Conservation (phyloP, 2,329 filamentous ascomycete genomes). For the Curvularia eragrostidis region DNA sequence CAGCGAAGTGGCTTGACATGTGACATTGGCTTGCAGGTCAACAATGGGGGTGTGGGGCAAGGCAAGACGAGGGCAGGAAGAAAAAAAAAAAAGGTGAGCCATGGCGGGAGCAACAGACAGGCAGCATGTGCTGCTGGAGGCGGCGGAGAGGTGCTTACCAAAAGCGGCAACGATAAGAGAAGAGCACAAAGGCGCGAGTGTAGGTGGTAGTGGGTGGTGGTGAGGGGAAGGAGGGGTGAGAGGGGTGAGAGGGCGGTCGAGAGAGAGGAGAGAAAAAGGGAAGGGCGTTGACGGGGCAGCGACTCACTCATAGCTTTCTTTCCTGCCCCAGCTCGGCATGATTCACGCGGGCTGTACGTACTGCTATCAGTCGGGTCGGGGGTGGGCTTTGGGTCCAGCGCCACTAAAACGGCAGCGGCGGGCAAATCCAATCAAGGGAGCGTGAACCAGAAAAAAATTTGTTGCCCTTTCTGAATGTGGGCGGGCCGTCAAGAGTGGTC, state of each 20-base stretch:
- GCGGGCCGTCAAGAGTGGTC: slow-evolving; percentile 20
- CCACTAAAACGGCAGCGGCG: slow-evolving; percentile 10
- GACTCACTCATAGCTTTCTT: slow-evolving; percentile 51
- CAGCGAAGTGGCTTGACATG: slow-evolving; percentile 9
- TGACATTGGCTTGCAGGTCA: slow-evolving; percentile 1
- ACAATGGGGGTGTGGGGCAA: slow-evolving; percentile 2
- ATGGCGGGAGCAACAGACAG: not conserved
- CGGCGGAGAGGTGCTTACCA: slow-evolving; percentile 14
- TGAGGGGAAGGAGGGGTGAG: slow-evolving; percentile 14
- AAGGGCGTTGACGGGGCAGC: slow-evolving; percentile 16
- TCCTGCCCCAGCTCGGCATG: slow-evolving; percentile 51
- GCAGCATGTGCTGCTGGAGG: too few relatives aligned
- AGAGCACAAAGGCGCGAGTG: not conserved
- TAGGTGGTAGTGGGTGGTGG: slow-evolving; percentile 12
- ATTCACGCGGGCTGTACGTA: slow-evolving; percentile 21
- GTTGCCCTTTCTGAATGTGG: slow-evolving; percentile 22
- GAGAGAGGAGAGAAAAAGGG: slow-evolving; percentile 15
- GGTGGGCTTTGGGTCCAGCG: slow-evolving; percentile 7
- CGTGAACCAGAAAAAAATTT: slow-evolving; percentile 14
- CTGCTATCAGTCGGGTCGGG: slow-evolving; percentile 26
- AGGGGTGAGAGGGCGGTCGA: slow-evolving; percentile 18
- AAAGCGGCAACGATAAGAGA: slow-evolving; percentile 13
- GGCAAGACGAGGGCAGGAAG: slow-evolving; percentile 2
- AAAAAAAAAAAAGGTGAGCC: slow-evolving; percentile 5
- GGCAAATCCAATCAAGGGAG: slow-evolving; percentile 17